Base-by-base conservation (phyloP, 2,329 filamentous ascomycete species). In the Colletotrichum sp. region DNA sequence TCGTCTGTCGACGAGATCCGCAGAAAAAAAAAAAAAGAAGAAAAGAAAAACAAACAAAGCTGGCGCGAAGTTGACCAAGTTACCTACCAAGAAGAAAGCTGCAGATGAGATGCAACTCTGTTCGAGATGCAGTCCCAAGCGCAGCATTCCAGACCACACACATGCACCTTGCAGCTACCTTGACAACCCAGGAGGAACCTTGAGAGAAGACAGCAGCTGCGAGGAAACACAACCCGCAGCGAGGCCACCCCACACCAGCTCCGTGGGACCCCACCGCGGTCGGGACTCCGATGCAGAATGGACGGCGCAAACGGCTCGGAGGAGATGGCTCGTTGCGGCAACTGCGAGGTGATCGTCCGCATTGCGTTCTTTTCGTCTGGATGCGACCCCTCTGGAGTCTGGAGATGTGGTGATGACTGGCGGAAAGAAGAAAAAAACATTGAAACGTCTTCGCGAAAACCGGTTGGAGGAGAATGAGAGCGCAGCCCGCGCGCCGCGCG, bases 301-400 rank as follows among this genome's bases (percentile, higher is more conserved):
- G 26, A 52, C 64, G 57, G 71, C 71, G 39, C 44, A 8, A 52
- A 52, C 63, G 69, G 70, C 70, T 73, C 74, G 74, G 71, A 76
- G 70, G 18, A 60, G 44, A 74, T 74, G 34, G 28, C 70, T 65
- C 36, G 28, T 76, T 76, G 36, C 28, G 74, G 64, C 30, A 76
- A 69, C 32, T 74, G 74, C 64, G 52, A 28, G 68, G 26, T 22
- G 28, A 65, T 66, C 10, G 48, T 32, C 55, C 28, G 34, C 74
- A 39, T 39, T 60, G 28, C 70, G 28, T 24, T 24, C 7, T 34
- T 68, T 69, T 52, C 22, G 22, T 34, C 18, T 52, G 28, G 9
- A 65, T 60, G 59, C 8, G 13, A 74, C 63, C 55, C 16, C 28
- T 32, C 52, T 44, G 52, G 66, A 28, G 22, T 26, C 22, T 8